Conservation (phyloP, 2,329 filamentous ascomycete genomes). For the Verticillium longisporum region DNA sequence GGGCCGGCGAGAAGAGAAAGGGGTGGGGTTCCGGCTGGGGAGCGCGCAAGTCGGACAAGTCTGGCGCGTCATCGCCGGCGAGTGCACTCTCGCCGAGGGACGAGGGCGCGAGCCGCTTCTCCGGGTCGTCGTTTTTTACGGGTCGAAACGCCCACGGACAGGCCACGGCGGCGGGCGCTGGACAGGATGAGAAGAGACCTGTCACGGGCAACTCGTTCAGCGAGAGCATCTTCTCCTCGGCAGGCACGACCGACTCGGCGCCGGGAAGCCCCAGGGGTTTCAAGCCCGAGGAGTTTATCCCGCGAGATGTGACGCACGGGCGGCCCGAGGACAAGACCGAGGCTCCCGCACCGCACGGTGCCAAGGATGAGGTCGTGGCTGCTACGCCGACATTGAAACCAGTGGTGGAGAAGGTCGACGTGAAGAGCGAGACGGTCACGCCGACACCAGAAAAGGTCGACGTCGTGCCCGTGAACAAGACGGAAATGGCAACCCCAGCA, state of each 20-base stretch:
- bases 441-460: background rate
- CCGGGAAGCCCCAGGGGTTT: slow-evolving; percentile 1
- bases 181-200: slow-evolving; percentile 16
- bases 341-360: background rate
- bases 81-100: slow-evolving; percentile 1
- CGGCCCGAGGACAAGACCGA: background rate
- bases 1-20: slow-evolving; percentile 72
- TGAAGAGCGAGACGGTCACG: background rate
- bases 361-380: background rate
- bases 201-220: slow-evolving; percentile 34
- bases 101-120: slow-evolving; percentile 8
- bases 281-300: background rate
- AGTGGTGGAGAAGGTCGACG: background rate
- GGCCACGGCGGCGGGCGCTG: background rate
- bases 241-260: slow-evolving; percentile 9
- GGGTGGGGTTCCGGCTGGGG: slow-evolving; percentile 37
- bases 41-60: slow-evolving; percentile 4
- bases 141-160: background rate
- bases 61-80: background rate
- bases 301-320: background rate
- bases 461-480: background rate
- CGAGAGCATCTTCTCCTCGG: slow-evolving; percentile 36
- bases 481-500: background rate
- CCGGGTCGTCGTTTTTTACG: slow-evolving; percentile 4
- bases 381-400: background rate